Percentiles rank a stretch among this genome's conserved stretches.
These are phyloP conservation scores for Cladosporium halotolerans DNA, from an alignment of 2,329 filamentous ascomycete species.

Conservation along the genomic window DNA sequence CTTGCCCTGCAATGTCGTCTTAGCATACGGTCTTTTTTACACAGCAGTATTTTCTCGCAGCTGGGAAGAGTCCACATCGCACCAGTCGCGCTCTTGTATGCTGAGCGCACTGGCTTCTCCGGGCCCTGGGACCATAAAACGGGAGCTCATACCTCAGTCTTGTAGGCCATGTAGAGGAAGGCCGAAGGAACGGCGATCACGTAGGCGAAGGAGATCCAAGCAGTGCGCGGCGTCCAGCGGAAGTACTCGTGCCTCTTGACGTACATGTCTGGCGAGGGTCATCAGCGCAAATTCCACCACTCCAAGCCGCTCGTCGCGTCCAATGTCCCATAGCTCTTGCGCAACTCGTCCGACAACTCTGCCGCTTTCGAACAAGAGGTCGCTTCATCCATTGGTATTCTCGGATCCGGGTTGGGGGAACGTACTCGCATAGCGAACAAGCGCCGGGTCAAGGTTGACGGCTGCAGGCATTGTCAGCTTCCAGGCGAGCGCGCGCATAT, in stretches of 20 bases:
- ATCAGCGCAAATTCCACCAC: background rate
- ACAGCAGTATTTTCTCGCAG: background rate
- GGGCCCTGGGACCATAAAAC: no score
- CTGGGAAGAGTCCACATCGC: no score
- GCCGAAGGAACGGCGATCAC: conserved; percentile 64
- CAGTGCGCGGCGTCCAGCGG: conserved; percentile 82
- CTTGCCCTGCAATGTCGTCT: conserved; percentile 60
- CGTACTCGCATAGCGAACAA: conserved; percentile 50
- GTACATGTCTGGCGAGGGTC: conserved; percentile 61
- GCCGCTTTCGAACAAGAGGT: background rate
- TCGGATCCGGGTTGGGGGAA: conserved; percentile 34
- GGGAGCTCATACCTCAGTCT: conserved; percentile 68
- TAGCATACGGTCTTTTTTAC: background rate
- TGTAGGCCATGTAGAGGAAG: conserved; percentile 66
- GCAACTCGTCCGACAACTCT: background rate
- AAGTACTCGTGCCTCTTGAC: conserved; percentile 89
- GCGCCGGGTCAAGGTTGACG: conserved; percentile 49
- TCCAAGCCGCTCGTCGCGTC: background rate
- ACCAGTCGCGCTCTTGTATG: no score
- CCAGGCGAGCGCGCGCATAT: background rate
- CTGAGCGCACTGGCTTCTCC: no score
- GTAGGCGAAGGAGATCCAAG: conserved; percentile 72
- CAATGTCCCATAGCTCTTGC: conserved; percentile 1
- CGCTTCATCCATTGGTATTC: no score
- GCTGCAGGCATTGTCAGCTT: conserved; percentile 30